A percentile compares a stretch with the other conserved stretches of the same genome.
phyloP scores from a whole-genome alignment of 2,329 filamentous ascomycete genomes.

The Cercospora zeae-maydis region DNA sequence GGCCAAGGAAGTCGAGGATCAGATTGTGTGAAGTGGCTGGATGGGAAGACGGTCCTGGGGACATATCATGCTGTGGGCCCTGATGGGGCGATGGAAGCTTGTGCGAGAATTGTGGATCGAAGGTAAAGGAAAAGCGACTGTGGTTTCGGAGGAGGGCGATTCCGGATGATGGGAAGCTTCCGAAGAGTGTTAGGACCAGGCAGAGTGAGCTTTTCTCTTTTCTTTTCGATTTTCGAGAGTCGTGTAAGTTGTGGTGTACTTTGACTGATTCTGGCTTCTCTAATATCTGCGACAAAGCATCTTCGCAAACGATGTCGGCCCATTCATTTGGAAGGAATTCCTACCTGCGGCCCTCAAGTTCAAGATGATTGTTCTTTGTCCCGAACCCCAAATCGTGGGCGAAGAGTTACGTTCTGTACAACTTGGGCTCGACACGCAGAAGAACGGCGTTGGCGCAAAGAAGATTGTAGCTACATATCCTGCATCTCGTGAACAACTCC shows the following conservation, averaged over 20 bases:
- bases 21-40: slow-evolving; percentile 29
- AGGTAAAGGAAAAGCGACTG: slow-evolving; percentile 31
- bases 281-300: slow-evolving; percentile 22
- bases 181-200: slow-evolving; percentile 27
- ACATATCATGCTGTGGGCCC: slow-evolving; percentile 32
- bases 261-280: not conserved
- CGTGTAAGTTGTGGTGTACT: not conserved
- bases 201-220: slow-evolving; percentile 22
- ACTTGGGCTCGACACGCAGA: slow-evolving; percentile 38
- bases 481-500: slow-evolving; percentile 17
- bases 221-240: not conserved
- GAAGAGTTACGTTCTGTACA: slow-evolving; percentile 39
- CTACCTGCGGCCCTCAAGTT: slow-evolving; percentile 28
- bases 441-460: slow-evolving; percentile 40
- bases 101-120: slow-evolving; percentile 31
- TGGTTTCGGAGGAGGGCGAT: slow-evolving; percentile 27
- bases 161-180: slow-evolving; percentile 26
- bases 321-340: slow-evolving; percentile 32
- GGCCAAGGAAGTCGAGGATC: slow-evolving; percentile 28
- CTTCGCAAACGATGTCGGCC: slow-evolving; percentile 30
- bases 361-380: slow-evolving; percentile 33
- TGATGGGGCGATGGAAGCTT: slow-evolving; percentile 25
- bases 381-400: slow-evolving; percentile 38
- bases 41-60: slow-evolving; percentile 33
- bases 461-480: slow-evolving; percentile 40